A percentile compares a stretch with the other conserved stretches of the same genome.
These are phyloP conservation scores for Schizochytrium sp. DNA, from an alignment of 108 stramenopile genomes.

Conservation along the genomic window DNA sequence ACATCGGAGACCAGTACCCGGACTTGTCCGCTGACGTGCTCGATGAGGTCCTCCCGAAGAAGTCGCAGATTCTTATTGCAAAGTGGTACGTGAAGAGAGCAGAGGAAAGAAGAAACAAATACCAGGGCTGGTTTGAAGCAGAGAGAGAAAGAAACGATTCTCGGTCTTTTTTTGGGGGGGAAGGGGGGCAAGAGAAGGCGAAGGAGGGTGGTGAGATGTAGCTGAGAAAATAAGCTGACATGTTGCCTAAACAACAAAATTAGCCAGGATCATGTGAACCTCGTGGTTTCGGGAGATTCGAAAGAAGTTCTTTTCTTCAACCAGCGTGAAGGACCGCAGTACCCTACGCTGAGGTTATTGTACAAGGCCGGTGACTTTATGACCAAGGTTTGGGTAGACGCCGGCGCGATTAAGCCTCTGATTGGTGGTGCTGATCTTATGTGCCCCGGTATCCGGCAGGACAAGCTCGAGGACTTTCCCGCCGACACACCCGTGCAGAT, in stretches of 20 bases:
- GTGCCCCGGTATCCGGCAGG: background rate
- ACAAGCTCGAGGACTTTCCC: constrained; percentile 1
- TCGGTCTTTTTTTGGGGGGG: too few species aligned
- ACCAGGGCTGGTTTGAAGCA: background rate
- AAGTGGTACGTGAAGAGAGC: background rate
- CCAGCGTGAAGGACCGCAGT: background rate
- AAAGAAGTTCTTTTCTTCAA: constrained; percentile 8
- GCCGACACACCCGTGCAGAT: background rate
- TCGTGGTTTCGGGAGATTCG: background rate
- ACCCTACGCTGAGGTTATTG: background rate
- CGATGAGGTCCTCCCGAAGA: background rate
- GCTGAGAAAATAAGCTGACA: background rate
- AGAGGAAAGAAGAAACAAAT: background rate
- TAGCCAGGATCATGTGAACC: background rate
- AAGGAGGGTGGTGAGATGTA: too few species aligned
- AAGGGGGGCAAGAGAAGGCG: too few species aligned
- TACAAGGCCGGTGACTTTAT: constrained; percentile 10
- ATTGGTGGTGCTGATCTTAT: background rate
- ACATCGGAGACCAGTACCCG: background rate
- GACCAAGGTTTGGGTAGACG: background rate
- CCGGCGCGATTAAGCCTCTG: background rate
- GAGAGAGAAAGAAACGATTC: too few species aligned
- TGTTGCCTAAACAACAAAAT: background rate
- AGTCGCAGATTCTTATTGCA: background rate
- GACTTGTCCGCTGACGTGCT: background rate